phyloP scores from a whole-genome alignment of 2,329 filamentous ascomycete species.

The Thermomyces lanuginosus region DNA sequence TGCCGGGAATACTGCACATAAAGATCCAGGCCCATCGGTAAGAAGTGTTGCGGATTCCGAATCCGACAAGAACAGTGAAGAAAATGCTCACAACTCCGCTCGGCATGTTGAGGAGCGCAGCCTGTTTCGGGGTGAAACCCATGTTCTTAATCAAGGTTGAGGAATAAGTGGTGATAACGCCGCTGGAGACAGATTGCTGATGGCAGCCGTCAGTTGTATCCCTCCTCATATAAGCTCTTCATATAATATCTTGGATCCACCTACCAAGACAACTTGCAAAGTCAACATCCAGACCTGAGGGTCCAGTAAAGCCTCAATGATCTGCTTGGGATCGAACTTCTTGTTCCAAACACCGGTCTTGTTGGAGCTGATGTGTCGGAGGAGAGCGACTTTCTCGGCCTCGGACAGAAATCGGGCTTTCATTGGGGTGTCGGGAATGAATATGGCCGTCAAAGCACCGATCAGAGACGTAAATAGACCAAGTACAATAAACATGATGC shows the following conservation, averaged over 20 bases:
- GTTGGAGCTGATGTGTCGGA: constrained; percentile 31
- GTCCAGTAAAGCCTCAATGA: constrained; percentile 31
- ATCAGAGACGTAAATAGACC: constrained; percentile 32
- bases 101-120: constrained; percentile 31
- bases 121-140: constrained; percentile 27
- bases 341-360: constrained; percentile 38
- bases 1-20: constrained; percentile 30
- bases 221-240: too few species aligned
- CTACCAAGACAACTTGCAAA: constrained; percentile 11
- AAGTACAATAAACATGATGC: constrained; percentile 36
- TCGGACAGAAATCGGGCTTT: constrained; percentile 19
- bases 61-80: constrained; percentile 24
- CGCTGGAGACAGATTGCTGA: constrained; percentile 26
- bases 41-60: constrained; percentile 24
- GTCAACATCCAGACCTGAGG: constrained; percentile 31
- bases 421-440: constrained; percentile 37
- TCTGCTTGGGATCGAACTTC: constrained; percentile 31
- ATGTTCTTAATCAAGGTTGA: constrained; percentile 27
- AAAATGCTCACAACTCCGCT: constrained; percentile 27
- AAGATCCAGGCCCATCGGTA: constrained; percentile 29
- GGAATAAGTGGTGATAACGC: constrained; percentile 31
- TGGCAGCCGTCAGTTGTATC: constrained; percentile 5
- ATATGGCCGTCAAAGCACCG: constrained; percentile 25
- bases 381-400: constrained; percentile 21
- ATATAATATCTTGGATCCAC: too few species aligned